phyloP scores from a whole-genome alignment of 2,329 filamentous ascomycete genomes.

The Rhynchosporium agropyri region DNA sequence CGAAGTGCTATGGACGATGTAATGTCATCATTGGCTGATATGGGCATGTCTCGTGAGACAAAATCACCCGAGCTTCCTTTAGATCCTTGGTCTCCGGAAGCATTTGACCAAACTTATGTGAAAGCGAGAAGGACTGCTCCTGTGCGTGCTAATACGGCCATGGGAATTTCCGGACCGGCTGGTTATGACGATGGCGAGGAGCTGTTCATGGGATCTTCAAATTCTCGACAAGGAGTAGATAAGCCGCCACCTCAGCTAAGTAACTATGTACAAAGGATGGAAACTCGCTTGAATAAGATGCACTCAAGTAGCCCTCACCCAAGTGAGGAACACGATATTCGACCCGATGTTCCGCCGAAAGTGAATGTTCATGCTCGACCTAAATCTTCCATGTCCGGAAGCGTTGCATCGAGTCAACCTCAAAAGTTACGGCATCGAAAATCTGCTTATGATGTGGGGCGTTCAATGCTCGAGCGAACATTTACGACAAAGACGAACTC shows the following conservation, averaged over 20 bases:
- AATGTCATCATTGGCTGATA: conserved; percentile 90
- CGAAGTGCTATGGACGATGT: conserved; percentile 97
- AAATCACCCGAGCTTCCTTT: conserved; percentile 60
- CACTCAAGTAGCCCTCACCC: conserved; percentile 32
- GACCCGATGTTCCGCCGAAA: conserved; percentile 50
- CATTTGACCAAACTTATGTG: conserved; percentile 60
- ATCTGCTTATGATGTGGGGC: conserved; percentile 77
- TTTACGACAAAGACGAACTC: conserved; percentile 87
- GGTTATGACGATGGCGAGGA: conserved; percentile 59
- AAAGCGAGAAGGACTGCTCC: conserved; percentile 41
- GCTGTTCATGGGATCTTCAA: conserved; percentile 28
- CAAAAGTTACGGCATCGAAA: conserved; percentile 64
- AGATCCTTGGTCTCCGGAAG: conserved; percentile 89
- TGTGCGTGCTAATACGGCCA: conserved; percentile 69
- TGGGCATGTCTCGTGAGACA: conserved; percentile 65
- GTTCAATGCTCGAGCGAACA: conserved; percentile 71
- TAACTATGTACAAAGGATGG: conserved; percentile 92
- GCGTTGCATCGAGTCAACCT: conserved; percentile 42
- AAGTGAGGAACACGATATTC: conserved; percentile 28
- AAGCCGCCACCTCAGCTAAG: conserved; percentile 70
- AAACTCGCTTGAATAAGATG: conserved; percentile 64
- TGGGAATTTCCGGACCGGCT: conserved; percentile 63
- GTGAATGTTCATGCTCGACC: conserved; percentile 53
- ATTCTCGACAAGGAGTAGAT: conserved; percentile 48
- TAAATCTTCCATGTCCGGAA: conserved; percentile 59